Evolutionary conservation across 495 filamentous ascomycete species (phyloP).

Genomic region (Xylaria intraflava): DNA sequence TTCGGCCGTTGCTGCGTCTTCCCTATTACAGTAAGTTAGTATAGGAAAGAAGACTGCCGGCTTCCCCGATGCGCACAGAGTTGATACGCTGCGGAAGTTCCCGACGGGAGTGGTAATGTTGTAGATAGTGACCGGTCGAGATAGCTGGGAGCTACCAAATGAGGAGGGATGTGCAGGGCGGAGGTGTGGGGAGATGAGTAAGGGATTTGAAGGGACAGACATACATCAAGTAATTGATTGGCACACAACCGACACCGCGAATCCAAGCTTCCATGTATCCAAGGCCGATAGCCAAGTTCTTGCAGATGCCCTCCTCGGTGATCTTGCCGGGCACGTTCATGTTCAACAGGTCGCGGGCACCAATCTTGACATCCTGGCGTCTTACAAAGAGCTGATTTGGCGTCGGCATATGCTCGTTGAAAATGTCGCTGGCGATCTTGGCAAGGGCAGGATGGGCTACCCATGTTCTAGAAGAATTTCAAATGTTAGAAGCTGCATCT

Average conservation of each 20-base stretch:
- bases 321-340: slow-evolving; percentile 94
- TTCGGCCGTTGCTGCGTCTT: slow-evolving; percentile 96
- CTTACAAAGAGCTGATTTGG: slow-evolving; percentile 93
- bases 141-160: too few species aligned
- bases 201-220: slow-evolving; percentile 11
- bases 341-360: slow-evolving; percentile 88
- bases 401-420: slow-evolving; percentile 99
- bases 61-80: too few species aligned
- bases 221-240: slow-evolving; percentile 97
- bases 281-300: slow-evolving; percentile 95
- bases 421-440: slow-evolving; percentile 80
- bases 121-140: too few species aligned
- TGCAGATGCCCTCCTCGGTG: slow-evolving; percentile 93
- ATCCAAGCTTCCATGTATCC: slow-evolving; percentile 99
- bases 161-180: slow-evolving; percentile 3
- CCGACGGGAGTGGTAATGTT: too few species aligned
- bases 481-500: slow-evolving; percentile 6
- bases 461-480: slow-evolving; percentile 52
- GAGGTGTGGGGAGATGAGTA: neutral
- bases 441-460: slow-evolving; percentile 95
- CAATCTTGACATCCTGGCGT: slow-evolving; percentile 82
- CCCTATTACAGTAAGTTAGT: slow-evolving; percentile 38
- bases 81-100: too few species aligned
- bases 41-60: too few species aligned
- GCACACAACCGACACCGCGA: slow-evolving; percentile 88